These are phyloP conservation scores for Leptosphaerulina australis DNA, from an alignment of 2,329 filamentous ascomycete genomes.

Conservation along the genomic window DNA sequence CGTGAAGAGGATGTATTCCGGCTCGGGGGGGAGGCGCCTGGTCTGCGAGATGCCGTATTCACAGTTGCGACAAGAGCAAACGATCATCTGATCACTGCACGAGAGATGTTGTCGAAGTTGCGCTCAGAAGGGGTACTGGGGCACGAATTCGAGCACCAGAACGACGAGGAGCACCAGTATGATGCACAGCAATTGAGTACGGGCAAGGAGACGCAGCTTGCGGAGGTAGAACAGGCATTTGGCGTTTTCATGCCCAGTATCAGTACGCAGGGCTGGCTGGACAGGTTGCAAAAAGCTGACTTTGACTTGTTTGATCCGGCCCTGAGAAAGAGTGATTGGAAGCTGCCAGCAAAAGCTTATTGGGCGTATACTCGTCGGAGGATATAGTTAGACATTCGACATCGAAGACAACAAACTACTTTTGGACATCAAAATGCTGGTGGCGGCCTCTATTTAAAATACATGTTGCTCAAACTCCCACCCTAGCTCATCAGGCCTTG, in stretches of 20 bases:
- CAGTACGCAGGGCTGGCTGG: conserved; percentile 77
- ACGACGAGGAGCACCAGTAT: conserved; percentile 71
- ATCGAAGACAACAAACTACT: not conserved
- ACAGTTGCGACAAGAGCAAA: conserved; percentile 90
- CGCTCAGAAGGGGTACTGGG: conserved; percentile 74
- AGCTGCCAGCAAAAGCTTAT: conserved; percentile 78
- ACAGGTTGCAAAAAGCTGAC: conserved; percentile 76
- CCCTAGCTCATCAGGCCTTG: conserved; percentile 35
- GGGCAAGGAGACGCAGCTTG: conserved; percentile 47
- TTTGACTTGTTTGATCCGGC: conserved; percentile 79
- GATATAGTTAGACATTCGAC: too few relatives aligned
- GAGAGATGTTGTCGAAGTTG: conserved; percentile 86
- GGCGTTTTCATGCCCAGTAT: conserved; percentile 81
- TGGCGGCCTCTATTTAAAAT: not conserved
- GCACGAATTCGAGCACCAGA: conserved; percentile 87
- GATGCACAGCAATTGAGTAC: conserved; percentile 44
- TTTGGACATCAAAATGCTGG: not conserved
- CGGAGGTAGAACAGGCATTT: conserved; percentile 71
- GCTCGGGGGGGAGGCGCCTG: conserved; percentile 75
- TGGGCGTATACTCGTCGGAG: conserved; percentile 63
- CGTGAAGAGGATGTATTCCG: conserved; percentile 90
- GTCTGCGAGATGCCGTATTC: conserved; percentile 88
- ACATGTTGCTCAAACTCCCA: not conserved
- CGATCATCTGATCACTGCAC: conserved; percentile 91
- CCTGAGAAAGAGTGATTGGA: conserved; percentile 75